phyloP scores from a whole-genome alignment of 2,329 filamentous ascomycete genomes.

The Macrophomina tecta region DNA sequence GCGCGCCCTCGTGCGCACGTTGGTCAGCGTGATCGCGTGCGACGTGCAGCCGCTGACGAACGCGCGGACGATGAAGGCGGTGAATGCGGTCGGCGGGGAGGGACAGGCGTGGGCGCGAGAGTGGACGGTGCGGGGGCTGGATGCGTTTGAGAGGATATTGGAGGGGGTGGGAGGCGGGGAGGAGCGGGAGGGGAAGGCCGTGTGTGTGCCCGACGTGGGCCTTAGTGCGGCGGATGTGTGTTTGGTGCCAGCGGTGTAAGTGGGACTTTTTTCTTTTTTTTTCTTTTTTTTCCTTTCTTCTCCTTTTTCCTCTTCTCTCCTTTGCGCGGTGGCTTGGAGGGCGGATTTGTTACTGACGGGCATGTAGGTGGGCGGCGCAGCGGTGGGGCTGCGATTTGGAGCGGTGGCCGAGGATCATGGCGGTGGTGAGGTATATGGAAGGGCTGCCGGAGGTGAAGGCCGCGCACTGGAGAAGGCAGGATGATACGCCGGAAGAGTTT shows the following conservation, averaged over 20 bases:
- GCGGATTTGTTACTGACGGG: neutral
- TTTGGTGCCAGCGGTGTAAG: conserved; percentile 62
- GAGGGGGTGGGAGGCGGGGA: conserved; percentile 29
- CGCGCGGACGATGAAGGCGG: conserved; percentile 57
- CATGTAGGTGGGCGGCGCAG: conserved; percentile 54
- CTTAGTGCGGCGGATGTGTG: conserved; percentile 65
- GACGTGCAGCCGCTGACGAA: conserved; percentile 69
- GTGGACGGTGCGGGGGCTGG: conserved; percentile 60
- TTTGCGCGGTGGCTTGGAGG: neutral
- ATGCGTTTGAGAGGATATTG: conserved; percentile 60
- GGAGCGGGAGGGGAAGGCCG: conserved; percentile 53
- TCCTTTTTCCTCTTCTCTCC: neutral
- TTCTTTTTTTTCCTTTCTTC: neutral
- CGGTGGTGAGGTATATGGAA: conserved; percentile 55
- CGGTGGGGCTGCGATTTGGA: conserved; percentile 60
- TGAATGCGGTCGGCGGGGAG: conserved; percentile 53
- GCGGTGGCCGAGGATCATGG: conserved; percentile 55
- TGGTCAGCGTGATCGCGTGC: conserved; percentile 60
- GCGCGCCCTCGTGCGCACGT: conserved; percentile 59
- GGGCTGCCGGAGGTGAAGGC: conserved; percentile 57
- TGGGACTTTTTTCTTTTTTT: neutral
- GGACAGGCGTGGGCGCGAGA: conserved; percentile 59
- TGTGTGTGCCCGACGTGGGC: conserved; percentile 58
- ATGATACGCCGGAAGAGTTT: conserved; percentile 57
- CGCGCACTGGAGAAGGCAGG: conserved; percentile 62